These are phyloP conservation scores for Podosphaera leucotricha DNA, from an alignment of 2,329 filamentous ascomycete species.

Conservation along the genomic window DNA sequence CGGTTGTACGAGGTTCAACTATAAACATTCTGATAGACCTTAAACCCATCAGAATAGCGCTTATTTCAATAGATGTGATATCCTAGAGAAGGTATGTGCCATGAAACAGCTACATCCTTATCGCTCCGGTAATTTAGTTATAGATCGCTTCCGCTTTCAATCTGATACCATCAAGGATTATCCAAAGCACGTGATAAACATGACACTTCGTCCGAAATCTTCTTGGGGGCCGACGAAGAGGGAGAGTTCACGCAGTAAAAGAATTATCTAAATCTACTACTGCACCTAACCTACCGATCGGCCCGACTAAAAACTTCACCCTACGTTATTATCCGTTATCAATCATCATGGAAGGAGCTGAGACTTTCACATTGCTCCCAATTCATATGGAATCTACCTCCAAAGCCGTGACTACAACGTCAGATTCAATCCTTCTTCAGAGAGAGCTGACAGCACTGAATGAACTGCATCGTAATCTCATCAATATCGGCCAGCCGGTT, in stretches of 20 bases:
- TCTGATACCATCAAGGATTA: not conserved
- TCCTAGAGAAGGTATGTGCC: too few relatives aligned
- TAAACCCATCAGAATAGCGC: too few relatives aligned
- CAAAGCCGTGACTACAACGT: slow-evolving; percentile 40
- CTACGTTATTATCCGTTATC: not conserved
- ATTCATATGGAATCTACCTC: slow-evolving; percentile 60
- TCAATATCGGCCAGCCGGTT: slow-evolving; percentile 37
- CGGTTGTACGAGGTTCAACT: too few relatives aligned
- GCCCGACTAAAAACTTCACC: not conserved
- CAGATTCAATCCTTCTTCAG: slow-evolving; percentile 26
- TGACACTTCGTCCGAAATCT: not conserved
- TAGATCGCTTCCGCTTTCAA: too few relatives aligned
- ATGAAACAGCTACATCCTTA: too few relatives aligned
- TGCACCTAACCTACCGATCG: not conserved
- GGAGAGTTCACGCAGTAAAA: too few relatives aligned
- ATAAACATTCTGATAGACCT: too few relatives aligned
- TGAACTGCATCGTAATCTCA: slow-evolving; percentile 49
- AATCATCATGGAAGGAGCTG: slow-evolving; percentile 33
- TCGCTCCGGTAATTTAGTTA: too few relatives aligned
- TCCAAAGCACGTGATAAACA: not conserved
- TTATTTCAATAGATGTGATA: too few relatives aligned
- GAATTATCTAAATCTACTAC: too few relatives aligned
- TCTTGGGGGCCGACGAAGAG: too few relatives aligned
- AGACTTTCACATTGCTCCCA: slow-evolving; percentile 63
- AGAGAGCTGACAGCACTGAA: slow-evolving; percentile 54